Conservation (phyloP, 768 basidiomycete genomes). For the Mycena amicta region DNA sequence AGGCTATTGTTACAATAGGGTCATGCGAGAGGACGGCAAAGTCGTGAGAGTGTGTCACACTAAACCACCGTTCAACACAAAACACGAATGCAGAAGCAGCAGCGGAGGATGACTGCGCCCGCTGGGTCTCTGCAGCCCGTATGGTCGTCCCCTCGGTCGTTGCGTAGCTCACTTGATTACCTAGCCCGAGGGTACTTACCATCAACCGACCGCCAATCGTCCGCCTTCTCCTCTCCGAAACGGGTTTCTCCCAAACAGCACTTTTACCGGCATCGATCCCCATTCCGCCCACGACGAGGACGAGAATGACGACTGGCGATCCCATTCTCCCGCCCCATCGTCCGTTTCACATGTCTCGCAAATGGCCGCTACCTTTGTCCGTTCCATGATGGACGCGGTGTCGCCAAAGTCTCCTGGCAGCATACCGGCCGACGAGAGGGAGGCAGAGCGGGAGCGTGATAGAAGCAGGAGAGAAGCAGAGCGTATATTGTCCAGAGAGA, state of each 20-base stretch:
- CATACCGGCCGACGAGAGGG: conserved; percentile 73
- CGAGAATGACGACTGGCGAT: conserved; percentile 42
- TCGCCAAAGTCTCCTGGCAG: conserved; percentile 42
- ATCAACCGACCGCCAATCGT: conserved; percentile 39
- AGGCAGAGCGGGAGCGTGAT: conserved; percentile 78
- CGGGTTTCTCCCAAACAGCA: conserved; percentile 53
- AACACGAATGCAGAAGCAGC: conserved; percentile 20
- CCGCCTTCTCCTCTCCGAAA: conserved; percentile 78
- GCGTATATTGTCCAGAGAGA: conserved; percentile 70
- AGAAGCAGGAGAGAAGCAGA: conserved; percentile 77
- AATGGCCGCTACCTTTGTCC: conserved; percentile 74
- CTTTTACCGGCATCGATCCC: conserved; percentile 59
- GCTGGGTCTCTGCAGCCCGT: conserved; percentile 37
- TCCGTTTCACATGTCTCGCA: conserved; percentile 76
- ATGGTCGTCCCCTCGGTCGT: not conserved
- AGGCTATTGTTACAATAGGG: no score
- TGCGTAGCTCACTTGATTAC: not conserved
- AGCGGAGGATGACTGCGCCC: conserved; percentile 38
- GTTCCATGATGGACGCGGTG: conserved; percentile 71
- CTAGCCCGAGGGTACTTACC: conserved; percentile 43
- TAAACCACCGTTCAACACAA: conserved; percentile 1
- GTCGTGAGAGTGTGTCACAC: no score
- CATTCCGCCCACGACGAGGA: conserved; percentile 46
- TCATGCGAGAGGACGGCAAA: no score
- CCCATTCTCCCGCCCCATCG: conserved; percentile 66